These are phyloP conservation scores for Lepidium campestre DNA, from an alignment of 441 rosid species.

Conservation along the genomic window DNA sequence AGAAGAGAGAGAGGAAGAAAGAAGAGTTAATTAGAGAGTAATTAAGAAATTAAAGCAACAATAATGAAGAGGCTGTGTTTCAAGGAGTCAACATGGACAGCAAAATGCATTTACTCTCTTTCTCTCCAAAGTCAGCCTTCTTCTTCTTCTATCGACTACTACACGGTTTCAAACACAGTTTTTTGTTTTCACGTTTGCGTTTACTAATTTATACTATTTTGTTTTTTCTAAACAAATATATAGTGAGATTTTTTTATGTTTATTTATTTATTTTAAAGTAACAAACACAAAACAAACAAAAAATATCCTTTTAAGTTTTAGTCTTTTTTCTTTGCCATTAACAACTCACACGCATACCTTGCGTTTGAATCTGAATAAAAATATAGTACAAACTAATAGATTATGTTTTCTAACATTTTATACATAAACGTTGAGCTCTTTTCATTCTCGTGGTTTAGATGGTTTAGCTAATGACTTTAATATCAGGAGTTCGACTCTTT, in stretches of 20 bases:
- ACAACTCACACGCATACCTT: background rate
- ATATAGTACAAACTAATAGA: background rate
- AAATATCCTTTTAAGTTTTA: too few relatives aligned
- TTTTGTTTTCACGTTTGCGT: constrained; percentile 5
- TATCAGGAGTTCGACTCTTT: too few relatives aligned
- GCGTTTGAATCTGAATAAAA: background rate
- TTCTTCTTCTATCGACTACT: background rate
- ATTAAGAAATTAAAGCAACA: background rate
- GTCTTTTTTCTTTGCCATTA: background rate
- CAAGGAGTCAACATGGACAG: constrained; percentile 63
- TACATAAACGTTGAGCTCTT: too few relatives aligned
- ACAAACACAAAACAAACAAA: too few relatives aligned
- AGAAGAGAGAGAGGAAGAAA: constrained; percentile 5
- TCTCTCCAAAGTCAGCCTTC: constrained; percentile 49
- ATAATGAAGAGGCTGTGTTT: constrained; percentile 27
- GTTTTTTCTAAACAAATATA: background rate
- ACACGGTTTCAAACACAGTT: constrained; percentile 22
- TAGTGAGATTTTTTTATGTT: too few relatives aligned
- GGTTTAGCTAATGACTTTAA: too few relatives aligned
- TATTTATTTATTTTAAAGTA: too few relatives aligned
- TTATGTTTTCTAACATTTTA: too few relatives aligned
- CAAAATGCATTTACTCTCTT: constrained; percentile 59
- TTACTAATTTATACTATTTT: background rate
- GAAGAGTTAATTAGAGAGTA: constrained; percentile 12
- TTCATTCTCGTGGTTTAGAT: too few relatives aligned